These are phyloP conservation scores for Phytophthora idaei DNA, from an alignment of 352 stramenopile species.

Conservation along the genomic window DNA sequence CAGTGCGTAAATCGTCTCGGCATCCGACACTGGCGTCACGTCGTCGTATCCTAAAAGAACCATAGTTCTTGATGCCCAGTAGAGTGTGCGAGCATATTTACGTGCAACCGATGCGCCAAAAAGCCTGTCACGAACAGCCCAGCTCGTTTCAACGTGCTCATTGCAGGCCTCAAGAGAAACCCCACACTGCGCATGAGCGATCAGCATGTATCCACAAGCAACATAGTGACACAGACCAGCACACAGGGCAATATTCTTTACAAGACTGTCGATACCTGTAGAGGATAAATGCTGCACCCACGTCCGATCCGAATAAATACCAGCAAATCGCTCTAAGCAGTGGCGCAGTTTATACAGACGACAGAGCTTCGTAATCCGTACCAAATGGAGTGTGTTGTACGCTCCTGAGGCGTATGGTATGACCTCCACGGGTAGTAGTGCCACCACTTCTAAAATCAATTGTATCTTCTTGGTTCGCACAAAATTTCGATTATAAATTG, in stretches of 20 bases:
- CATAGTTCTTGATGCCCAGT: conserved; percentile 63
- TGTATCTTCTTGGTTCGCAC: conserved; percentile 33
- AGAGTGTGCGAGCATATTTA: conserved; percentile 65
- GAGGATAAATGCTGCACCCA: conserved; percentile 64
- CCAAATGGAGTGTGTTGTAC: conserved; percentile 65
- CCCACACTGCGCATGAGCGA: conserved; percentile 64
- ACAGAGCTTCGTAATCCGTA: conserved; percentile 65
- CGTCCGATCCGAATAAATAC: conserved; percentile 53
- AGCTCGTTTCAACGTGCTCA: conserved; percentile 52
- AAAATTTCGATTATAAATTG: not conserved
- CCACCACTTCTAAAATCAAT: conserved; percentile 56
- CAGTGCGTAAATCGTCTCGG: conserved; percentile 60
- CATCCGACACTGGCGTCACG: conserved; percentile 59
- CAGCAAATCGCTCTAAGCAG: conserved; percentile 47
- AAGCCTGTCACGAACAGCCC: conserved; percentile 63
- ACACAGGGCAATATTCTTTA: conserved; percentile 44
- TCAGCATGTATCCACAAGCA: conserved; percentile 74
- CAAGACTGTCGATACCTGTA: conserved; percentile 59
- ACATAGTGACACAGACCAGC: conserved; percentile 55
- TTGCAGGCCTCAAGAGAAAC: conserved; percentile 56
- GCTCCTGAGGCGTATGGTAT: conserved; percentile 39
- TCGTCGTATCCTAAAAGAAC: conserved; percentile 71
- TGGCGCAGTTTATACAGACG: conserved; percentile 50
- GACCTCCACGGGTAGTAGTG: conserved; percentile 61
- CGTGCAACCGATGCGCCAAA: conserved; percentile 40